phyloP scores from a whole-genome alignment of 1,284 basidiomycete genomes.

The Fistulinella cinereoalba region DNA sequence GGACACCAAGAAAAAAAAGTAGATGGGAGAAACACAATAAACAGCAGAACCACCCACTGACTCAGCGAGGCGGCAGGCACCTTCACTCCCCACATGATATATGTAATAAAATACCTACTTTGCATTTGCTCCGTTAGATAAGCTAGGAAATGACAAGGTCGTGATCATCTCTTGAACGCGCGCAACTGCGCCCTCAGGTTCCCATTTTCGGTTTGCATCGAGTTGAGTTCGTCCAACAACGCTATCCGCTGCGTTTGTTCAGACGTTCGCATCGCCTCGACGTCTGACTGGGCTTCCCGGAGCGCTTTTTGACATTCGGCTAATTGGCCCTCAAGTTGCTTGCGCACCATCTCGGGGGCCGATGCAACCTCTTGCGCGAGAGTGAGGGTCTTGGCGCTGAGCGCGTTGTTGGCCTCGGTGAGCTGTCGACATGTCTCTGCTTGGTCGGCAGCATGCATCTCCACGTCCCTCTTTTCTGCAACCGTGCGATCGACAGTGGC shows the following conservation, averaged over 20 bases:
- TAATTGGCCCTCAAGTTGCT: conserved; percentile 55
- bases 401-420: conserved; percentile 69
- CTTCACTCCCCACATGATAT: not conserved
- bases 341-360: conserved; percentile 55
- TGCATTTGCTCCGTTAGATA: not conserved
- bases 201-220: conserved; percentile 73
- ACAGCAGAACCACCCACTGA: no score
- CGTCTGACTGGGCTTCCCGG: conserved; percentile 46
- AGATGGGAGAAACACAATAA: not conserved
- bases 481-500: conserved; percentile 56
- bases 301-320: conserved; percentile 47
- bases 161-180: conserved; percentile 42
- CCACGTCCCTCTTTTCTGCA: conserved; percentile 65
- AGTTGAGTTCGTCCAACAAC: conserved; percentile 75
- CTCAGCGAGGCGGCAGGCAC: conserved; percentile 1
- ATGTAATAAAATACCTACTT: not conserved
- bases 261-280: conserved; percentile 56
- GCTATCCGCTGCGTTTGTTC: conserved; percentile 71
- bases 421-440: conserved; percentile 69
- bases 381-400: conserved; percentile 68
- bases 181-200: conserved; percentile 66
- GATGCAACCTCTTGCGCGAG: conserved; percentile 75
- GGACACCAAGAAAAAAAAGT: not conserved
- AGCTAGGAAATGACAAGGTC: not conserved
- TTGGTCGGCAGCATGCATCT: conserved; percentile 67